phyloP scores from a whole-genome alignment of 371 early-diverging fungal genomes.

The Cokeromyces recurvatus region DNA sequence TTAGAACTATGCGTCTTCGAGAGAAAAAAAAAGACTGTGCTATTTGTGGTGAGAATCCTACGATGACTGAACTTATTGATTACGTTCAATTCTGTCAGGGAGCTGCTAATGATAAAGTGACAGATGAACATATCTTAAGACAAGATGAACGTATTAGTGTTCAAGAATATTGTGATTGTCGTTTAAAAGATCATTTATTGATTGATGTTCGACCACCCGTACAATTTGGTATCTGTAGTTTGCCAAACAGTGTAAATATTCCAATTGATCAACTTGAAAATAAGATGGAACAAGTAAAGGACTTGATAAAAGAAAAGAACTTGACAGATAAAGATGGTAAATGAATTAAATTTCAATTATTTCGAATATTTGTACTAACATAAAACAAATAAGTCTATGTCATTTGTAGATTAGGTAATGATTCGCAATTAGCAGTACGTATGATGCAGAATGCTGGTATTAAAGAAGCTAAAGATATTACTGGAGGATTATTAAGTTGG shows the following conservation, averaged over 20 bases:
- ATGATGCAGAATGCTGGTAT: slow-evolving; percentile 55
- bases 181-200: slow-evolving; percentile 56
- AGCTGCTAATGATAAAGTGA: slow-evolving; percentile 64
- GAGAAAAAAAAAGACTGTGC: slow-evolving; percentile 66
- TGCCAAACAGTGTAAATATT: slow-evolving; percentile 64
- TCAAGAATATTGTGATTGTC: slow-evolving; percentile 38
- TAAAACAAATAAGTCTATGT: too few relatives aligned
- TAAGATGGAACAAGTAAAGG: slow-evolving; percentile 35
- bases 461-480: slow-evolving; percentile 62
- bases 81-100: slow-evolving; percentile 90
- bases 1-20: slow-evolving; percentile 79
- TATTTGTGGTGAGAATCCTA: slow-evolving; percentile 84
- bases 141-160: slow-evolving; percentile 28
- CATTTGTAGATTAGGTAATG: slow-evolving; percentile 90
- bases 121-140: slow-evolving; percentile 17
- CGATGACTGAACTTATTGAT: slow-evolving; percentile 73
- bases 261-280: slow-evolving; percentile 43
- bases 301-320: slow-evolving; percentile 19
- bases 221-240: slow-evolving; percentile 78
- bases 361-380: slow-evolving; percentile 13
- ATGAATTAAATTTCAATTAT: slow-evolving; percentile 5
- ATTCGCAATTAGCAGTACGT: slow-evolving; percentile 82
- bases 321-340: slow-evolving; percentile 26
- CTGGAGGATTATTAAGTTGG: slow-evolving; percentile 83
- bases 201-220: slow-evolving; percentile 85